phyloP scores from a whole-genome alignment of 768 basidiomycete species.

The Ephemerocybe angulata region DNA sequence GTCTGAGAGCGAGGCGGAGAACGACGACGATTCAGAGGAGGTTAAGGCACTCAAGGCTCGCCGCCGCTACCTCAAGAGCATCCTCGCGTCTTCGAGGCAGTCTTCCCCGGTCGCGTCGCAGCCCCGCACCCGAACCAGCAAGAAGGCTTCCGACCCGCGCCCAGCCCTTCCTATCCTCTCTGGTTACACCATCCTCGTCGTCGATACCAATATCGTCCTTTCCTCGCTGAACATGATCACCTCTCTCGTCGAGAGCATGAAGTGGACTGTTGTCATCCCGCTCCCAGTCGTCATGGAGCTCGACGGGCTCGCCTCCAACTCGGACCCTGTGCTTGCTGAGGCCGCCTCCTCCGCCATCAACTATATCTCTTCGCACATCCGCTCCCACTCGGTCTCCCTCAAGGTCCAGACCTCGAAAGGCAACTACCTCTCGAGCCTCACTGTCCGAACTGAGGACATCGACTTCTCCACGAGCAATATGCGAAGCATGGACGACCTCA shows the following conservation, averaged over 20 bases:
- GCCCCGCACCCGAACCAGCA: constrained; percentile 25
- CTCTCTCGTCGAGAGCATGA: constrained; percentile 70
- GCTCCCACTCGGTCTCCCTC: constrained; percentile 68
- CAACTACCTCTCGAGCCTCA: constrained; percentile 84
- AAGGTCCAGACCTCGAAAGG: constrained; percentile 96
- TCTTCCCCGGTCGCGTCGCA: constrained; percentile 21
- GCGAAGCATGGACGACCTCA: constrained; percentile 91
- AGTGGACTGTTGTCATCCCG: constrained; percentile 89
- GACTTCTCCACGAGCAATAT: constrained; percentile 59
- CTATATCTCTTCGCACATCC: constrained; percentile 75
- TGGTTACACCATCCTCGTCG: constrained; percentile 86
- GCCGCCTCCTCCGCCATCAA: constrained; percentile 69
- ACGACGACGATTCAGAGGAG: constrained; percentile 67
- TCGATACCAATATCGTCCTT: constrained; percentile 94
- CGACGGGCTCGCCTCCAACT: constrained; percentile 76
- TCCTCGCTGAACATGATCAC: constrained; percentile 73
- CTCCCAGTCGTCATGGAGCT: constrained; percentile 96
- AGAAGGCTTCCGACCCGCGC: constrained; percentile 28
- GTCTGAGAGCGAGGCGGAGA: constrained; percentile 51
- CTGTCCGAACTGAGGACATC: constrained; percentile 78
- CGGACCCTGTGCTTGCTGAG: constrained; percentile 56
- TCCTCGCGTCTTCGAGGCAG: constrained; percentile 50
- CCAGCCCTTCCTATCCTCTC: constrained; percentile 58
- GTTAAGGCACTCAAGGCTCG: constrained; percentile 82
- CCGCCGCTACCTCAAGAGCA: constrained; percentile 64